phyloP scores from a whole-genome alignment of 805 yeast genomes.

The Hanseniaspora clermontiae region DNA sequence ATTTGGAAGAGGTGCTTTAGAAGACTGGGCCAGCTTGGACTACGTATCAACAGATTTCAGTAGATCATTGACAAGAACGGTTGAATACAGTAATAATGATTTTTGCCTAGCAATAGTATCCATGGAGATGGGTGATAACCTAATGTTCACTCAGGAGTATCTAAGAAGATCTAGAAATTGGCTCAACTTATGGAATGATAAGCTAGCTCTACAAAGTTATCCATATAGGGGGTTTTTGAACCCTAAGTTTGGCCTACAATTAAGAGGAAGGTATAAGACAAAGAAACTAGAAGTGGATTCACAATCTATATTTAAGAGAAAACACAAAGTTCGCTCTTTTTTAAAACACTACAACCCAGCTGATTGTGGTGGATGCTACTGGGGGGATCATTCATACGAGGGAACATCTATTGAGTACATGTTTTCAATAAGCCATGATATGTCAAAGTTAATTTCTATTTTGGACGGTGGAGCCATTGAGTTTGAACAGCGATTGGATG shows the following conservation, averaged over 20 bases:
- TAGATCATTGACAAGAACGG: constrained; percentile 28
- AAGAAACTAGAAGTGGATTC: neutral
- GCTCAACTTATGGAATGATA: constrained; percentile 29
- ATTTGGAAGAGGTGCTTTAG: constrained; percentile 29
- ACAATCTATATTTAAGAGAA: neutral
- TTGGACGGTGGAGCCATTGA: constrained; percentile 23
- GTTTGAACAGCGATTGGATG: constrained; percentile 26
- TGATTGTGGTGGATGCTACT: constrained; percentile 28
- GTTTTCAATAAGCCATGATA: constrained; percentile 30
- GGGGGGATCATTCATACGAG: constrained; percentile 29
- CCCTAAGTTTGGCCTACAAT: constrained; percentile 21
- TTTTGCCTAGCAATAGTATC: constrained; percentile 29
- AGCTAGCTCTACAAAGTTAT: constrained; percentile 18
- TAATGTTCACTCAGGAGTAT: constrained; percentile 21
- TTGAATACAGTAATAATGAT: constrained; percentile 31
- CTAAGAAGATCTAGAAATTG: constrained; percentile 27
- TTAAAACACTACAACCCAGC: constrained; percentile 25
- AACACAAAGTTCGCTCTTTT: constrained; percentile 22
- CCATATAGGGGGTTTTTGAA: constrained; percentile 28
- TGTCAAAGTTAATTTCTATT: constrained; percentile 20
- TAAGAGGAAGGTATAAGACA: neutral
- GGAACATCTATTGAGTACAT: constrained; percentile 29
- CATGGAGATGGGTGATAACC: constrained; percentile 21
- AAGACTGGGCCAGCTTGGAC: constrained; percentile 28
- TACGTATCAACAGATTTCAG: constrained; percentile 27